A percentile compares a stretch with the other conserved stretches of the same genome.
These are phyloP conservation scores for Sclerospora graminicola DNA, from an alignment of 352 stramenopile genomes.

Conservation along the genomic window DNA sequence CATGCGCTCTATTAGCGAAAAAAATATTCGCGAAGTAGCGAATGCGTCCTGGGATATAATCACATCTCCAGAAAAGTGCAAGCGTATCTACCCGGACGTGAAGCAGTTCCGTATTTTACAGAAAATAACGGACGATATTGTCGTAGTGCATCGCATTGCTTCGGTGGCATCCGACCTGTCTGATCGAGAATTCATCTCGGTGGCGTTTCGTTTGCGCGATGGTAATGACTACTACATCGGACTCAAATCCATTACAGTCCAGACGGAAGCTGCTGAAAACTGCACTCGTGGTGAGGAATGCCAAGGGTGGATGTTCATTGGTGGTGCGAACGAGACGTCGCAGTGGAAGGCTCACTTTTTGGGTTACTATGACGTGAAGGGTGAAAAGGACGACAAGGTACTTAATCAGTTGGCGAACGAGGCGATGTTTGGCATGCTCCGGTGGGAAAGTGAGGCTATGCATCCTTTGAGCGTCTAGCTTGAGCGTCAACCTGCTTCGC, in stretches of 20 bases:
- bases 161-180: conserved; percentile 63
- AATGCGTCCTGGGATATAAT: conserved; percentile 78
- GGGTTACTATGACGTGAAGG: conserved; percentile 77
- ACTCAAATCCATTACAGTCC: conserved; percentile 60
- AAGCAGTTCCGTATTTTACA: conserved; percentile 78
- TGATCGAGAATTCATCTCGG: conserved; percentile 70
- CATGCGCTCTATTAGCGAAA: conserved; percentile 43
- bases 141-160: conserved; percentile 67
- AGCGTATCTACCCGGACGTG: conserved; percentile 76
- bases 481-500: neutral
- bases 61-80: conserved; percentile 72
- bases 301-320: conserved; percentile 80
- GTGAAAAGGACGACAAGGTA: conserved; percentile 77
- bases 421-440: conserved; percentile 78
- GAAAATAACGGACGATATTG: conserved; percentile 78
- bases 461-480: conserved; percentile 61
- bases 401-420: conserved; percentile 76
- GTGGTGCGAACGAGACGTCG: conserved; percentile 45
- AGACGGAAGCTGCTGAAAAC: conserved; percentile 63
- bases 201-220: conserved; percentile 63
- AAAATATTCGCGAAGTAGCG: conserved; percentile 63
- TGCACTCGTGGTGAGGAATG: conserved; percentile 75
- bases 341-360: conserved; percentile 73
- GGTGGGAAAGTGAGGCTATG: conserved; percentile 81
- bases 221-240: conserved; percentile 74